Percentiles rank a stretch among this genome's conserved stretches.
phyloP scores from a whole-genome alignment of 352 stramenopile genomes.

The Phytophthora quininea region DNA sequence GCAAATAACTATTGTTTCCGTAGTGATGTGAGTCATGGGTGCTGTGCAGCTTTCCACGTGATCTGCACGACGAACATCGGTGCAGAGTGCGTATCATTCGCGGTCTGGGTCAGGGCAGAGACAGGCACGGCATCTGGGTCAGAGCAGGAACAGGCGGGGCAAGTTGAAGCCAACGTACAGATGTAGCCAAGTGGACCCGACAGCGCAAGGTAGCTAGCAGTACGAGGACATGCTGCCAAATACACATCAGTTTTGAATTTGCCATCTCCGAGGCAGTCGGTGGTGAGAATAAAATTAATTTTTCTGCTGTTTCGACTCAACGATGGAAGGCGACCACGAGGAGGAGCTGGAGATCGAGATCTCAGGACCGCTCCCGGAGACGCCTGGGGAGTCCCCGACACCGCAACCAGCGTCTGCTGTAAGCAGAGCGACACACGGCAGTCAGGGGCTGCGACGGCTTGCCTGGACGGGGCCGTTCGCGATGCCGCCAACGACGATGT shows the following conservation, averaged over 20 bases:
- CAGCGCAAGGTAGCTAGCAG: too few species aligned
- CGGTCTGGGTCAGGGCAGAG: too few species aligned
- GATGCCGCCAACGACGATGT: background rate
- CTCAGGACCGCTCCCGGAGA: background rate
- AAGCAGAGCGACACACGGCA: background rate
- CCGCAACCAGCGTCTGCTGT: background rate
- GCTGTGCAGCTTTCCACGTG: too few species aligned
- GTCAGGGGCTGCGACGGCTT: background rate
- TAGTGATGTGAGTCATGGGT: too few species aligned
- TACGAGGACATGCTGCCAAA: too few species aligned
- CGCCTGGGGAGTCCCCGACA: background rate
- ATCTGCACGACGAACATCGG: too few species aligned
- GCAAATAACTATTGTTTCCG: too few species aligned
- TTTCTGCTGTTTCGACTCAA: background rate
- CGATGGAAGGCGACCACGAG: background rate
- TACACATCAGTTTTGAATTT: slow-evolving; percentile 2
- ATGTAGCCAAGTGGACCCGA: too few species aligned
- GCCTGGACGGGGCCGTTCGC: background rate
- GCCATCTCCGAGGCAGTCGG: background rate
- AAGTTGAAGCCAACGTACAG: too few species aligned
- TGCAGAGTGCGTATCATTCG: too few species aligned
- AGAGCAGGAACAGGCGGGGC: too few species aligned
- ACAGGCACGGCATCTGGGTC: too few species aligned
- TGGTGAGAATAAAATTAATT: slow-evolving; percentile 1
- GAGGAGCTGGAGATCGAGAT: background rate